Evolutionary conservation across 2,329 filamentous ascomycete species (phyloP), one percentile per base, ranked within the genome.

Genomic region (Ceratocystis alfenasii): DNA sequence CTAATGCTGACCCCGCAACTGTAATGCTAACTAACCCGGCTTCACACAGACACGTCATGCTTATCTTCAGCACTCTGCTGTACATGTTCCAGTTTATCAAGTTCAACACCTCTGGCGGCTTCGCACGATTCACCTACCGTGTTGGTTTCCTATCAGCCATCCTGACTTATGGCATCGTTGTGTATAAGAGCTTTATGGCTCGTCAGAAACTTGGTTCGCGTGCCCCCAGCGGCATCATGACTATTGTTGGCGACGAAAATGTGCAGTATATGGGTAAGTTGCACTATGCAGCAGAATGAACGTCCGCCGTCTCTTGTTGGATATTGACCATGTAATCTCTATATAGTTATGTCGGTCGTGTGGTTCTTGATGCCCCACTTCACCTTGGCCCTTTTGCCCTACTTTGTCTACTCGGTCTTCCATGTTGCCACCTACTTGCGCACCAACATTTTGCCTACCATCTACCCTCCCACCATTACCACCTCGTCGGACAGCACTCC

Each of bases 371-470:
- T 87, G 68, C 88, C 89, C 71, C 92, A 96, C 79, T 88, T 95
- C 72, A 87, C 90, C 46, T 82, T 96, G 71, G 94, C 94, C 66
- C 84, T 99, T 72, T 84, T 96, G 66, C 94, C 94, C 33, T 99
- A 96, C 79, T 87, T 86, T 71, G 90, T 99, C 77, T 99, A 97
- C 84, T 97, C 93, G 67, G 78, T 97, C 77, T 99, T 99, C 86
- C 94, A 99, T 79, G 91, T 97, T 71, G 90, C 92, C 69, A 97
- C 94, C 70, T 99, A 99, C 79, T 89, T 89, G 70, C 91, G 94
- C 76, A 88, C 89, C 75, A 95, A 95, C 79, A 78, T 99, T 70
- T 88, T 99, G 72, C 94, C 94, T 68, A 90, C 89, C 69, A 74
- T 99, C 72, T 82, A 88, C 72, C 89, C 91, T 17, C 82, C 86